Percentiles rank a stretch among this genome's conserved stretches.
Evolutionary conservation across 2,329 filamentous ascomycete species (phyloP).

Genomic region (Xylaria sp.): DNA sequence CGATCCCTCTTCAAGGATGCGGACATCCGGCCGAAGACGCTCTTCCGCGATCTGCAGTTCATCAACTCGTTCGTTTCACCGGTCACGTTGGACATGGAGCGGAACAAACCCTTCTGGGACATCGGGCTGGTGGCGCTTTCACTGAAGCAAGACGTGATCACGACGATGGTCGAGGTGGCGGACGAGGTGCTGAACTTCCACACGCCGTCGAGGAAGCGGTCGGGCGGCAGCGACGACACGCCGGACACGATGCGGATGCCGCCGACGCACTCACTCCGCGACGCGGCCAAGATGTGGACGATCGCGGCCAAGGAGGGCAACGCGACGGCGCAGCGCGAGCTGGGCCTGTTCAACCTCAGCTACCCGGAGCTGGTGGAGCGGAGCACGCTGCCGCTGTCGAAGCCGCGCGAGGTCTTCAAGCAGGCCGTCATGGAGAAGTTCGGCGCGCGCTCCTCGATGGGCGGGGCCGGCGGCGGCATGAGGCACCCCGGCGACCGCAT

Average conservation of each 20-base stretch:
- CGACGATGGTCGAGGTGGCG: slow-evolving; percentile 78
- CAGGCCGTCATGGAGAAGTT: slow-evolving; percentile 78
- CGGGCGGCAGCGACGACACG: slow-evolving; percentile 40
- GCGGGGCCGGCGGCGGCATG: no score
- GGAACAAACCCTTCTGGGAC: slow-evolving; percentile 84
- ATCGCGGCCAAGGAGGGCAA: slow-evolving; percentile 94
- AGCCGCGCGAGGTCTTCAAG: slow-evolving; percentile 88
- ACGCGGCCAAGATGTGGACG: slow-evolving; percentile 87
- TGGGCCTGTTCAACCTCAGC: slow-evolving; percentile 90
- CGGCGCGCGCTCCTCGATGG: slow-evolving; percentile 45
- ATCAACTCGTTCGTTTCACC: slow-evolving; percentile 68
- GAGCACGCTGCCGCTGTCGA: slow-evolving; percentile 80
- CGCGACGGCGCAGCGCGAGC: slow-evolving; percentile 84
- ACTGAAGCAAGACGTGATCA: slow-evolving; percentile 84
- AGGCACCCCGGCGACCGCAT: slow-evolving; percentile 37
- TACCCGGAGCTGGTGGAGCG: slow-evolving; percentile 83
- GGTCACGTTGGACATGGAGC: slow-evolving; percentile 62
- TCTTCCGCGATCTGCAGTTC: slow-evolving; percentile 81
- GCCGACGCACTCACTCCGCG: slow-evolving; percentile 68
- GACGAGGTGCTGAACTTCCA: slow-evolving; percentile 71
- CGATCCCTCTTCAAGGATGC: slow-evolving; percentile 69
- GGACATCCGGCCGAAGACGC: slow-evolving; percentile 72
- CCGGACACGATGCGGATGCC: slow-evolving; percentile 51
- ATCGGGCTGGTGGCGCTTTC: slow-evolving; percentile 85
- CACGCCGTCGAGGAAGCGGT: slow-evolving; percentile 61